Evolutionary conservation across 768 basidiomycete genomes (phyloP), one percentile per base, ranked within the genome.

Genomic region (Agaricus blazei): DNA sequence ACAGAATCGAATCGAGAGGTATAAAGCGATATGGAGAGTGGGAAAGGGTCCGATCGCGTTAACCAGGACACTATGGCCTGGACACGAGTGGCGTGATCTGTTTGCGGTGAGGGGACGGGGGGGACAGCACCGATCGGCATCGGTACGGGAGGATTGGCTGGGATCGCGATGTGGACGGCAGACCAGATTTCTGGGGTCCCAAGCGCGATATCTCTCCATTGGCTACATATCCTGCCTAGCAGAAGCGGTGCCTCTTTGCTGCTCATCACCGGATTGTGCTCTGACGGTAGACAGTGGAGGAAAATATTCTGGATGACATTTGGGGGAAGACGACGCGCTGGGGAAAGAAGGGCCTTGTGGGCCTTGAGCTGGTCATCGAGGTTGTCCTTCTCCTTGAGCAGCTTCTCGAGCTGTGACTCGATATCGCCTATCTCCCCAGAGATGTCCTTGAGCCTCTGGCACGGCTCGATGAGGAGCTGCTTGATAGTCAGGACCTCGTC

Each of bases 281-380:
- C 58, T 4, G 50, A 47, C 7, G 64, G 64, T 6, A 65, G 54
- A 41, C 62, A 65, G 19, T 52, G 29, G 26, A 56, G 27, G 27
- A 65, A 63, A n/a, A 65, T 62, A 23, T 57, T 55, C 19, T 62
- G 54, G 9, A 65, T 43, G 37, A 63, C 56, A 23, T 65, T 59
- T 15, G 57, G 50, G 0, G 64, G 58, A 26, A 65, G 48, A 37
- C 58, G 60, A 26, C 63, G 60, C 23, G 59, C 57, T n/a, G 57
- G 62, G 1, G 60, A 59, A 9, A 61, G 31, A 12, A 63, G 50
- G 2, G 54, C 51, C 9, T 45, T 48, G 48, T 60, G 59, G 1
- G 51, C 46, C n/a, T 52, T 50, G 26, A 60, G 29, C 23, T 53
- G 53, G 3, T 42, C 34, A 26, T 48, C 24, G 6, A 51, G 26